Base-by-base conservation (phyloP, 768 basidiomycete genomes). In the Inosperma sp. region DNA sequence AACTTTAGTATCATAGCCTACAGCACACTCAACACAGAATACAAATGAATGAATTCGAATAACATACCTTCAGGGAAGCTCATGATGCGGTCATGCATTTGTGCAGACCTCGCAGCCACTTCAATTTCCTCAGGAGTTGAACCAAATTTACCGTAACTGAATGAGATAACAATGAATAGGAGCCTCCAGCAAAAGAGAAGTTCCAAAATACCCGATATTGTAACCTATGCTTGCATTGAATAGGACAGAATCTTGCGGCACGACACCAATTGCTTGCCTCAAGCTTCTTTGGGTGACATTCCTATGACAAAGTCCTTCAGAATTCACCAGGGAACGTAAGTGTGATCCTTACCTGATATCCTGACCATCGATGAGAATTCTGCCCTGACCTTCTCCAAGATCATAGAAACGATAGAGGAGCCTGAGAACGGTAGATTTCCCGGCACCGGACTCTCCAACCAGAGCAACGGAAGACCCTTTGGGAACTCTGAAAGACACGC, bases 371-470 rank as follows among this genome's bases (percentile, higher is more conserved):
- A 95, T 83, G 39, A 83, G 68, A 57, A 95, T 93, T 33, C 84
- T 72, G 12, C 87, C 87, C 53, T 86, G 78, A 26, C 92, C 92
- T 48, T 82, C 80, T 14, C 79, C 76, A 12, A 93, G 74, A 59
- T 97, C 93, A 65, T 97, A 96, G 70, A 98, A 93, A 17, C 93
- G 79, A 67, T 91, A 96, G 13, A 98, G 73, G 23, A 94, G 74
- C n/a, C 91, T 85, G 43, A 92, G 68, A 49, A 92, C 83, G 1
- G 91, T 88, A 8, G 85, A 88, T 66, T 92, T 94, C 10, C 91
- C 85, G 2, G 86, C 74, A 1, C 89, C 90, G 2, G 84, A 83
- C 62, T 87, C 84, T 17, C 87, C 92, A 12, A 98, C 91, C 17
- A 97, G 78, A 0, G 94, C 95, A 16, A 96, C 93, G 12, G 88